Base-by-base conservation (phyloP, 495 filamentous ascomycete species). In the Penicillium tannophilum region DNA sequence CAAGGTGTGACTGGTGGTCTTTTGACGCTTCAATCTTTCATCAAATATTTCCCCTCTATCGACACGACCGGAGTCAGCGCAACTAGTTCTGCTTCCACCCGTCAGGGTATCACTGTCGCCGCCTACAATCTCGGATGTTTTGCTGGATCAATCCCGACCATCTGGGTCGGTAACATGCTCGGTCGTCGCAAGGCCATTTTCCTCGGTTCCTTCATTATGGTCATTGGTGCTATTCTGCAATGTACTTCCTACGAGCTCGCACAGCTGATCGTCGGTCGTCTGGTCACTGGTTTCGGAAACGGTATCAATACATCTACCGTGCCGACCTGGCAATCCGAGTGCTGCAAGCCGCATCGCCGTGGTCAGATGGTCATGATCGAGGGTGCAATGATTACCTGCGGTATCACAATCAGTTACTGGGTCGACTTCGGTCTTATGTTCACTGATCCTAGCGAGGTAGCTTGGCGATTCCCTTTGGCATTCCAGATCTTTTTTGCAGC, bases 331-430 rank as follows among this genome's bases (percentile, higher is more conserved):
- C 89, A 91, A 63, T 89, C 88, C 1, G 67, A 93, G 68, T 90
- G 86, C 52, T 87, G 86, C 48, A 89, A 87, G 61, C 81, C 89
- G 4, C 87, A 91, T 60, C 82, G 84, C 50, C 82, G 88, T 64
- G 90, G 90, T 14, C 87, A 88, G 61, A 76, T 92, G 63, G 87
- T 92, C 68, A 91, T 91, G 88, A 86, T 92, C 52, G 88, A 91
- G 69, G 88, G 85, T 41, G 76, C 87, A 16, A 76, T 90, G 70
- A 88, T 91, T 62, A 89, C 88, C 4, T 82, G 82, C 35, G 89
- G 90, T 63, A 85, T 91, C 61, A 86, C 84, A 59, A 75, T 91
- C 66, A 83, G 80, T 63, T 90, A 92, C 74, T 93, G 89, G 89
- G 79, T 92, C 48, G 85, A 86, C 59, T 88, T 89, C 48, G 90